Evolutionary conservation across 1,284 basidiomycete species (phyloP).

Genomic region (Hemileia vastatrix): DNA sequence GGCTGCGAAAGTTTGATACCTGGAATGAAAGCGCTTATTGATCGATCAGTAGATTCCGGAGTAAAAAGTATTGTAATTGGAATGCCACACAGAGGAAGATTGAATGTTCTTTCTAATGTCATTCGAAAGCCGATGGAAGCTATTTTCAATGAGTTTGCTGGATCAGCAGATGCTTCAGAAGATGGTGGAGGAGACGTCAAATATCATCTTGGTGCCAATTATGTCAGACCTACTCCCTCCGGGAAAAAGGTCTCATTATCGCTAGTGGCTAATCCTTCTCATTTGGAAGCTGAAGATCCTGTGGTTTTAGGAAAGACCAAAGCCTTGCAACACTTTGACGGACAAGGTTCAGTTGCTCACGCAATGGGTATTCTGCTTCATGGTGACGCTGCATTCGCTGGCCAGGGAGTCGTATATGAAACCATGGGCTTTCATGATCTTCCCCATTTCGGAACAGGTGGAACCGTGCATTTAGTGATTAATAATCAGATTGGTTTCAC

Average conservation of each 20-base stretch:
- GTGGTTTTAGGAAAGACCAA: slow-evolving; percentile 96
- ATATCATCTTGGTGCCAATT: slow-evolving; percentile 97
- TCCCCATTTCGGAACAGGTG: slow-evolving; percentile 90
- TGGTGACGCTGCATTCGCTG: slow-evolving; percentile 97
- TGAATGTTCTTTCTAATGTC: slow-evolving; percentile 97
- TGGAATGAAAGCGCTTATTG: slow-evolving; percentile 98
- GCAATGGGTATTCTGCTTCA: slow-evolving; percentile 94
- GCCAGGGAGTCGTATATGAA: slow-evolving; percentile 97
- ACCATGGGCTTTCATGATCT: slow-evolving; percentile 98
- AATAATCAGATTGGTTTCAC: slow-evolving; percentile 99
- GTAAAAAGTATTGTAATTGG: slow-evolving; percentile 94
- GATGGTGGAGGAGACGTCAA: slow-evolving; percentile 93
- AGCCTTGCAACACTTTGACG: slow-evolving; percentile 89
- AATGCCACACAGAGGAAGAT: slow-evolving; percentile 97
- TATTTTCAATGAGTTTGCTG: slow-evolving; percentile 94
- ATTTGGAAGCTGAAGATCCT: slow-evolving; percentile 93
- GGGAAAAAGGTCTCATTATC: slow-evolving; percentile 97
- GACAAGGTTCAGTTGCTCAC: slow-evolving; percentile 60
- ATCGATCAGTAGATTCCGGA: slow-evolving; percentile 91
- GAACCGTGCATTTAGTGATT: slow-evolving; percentile 95
- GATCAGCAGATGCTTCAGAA: slow-evolving; percentile 58
- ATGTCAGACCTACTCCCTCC: slow-evolving; percentile 91
- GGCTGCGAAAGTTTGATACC: slow-evolving; percentile 96
- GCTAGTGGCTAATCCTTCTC: slow-evolving; percentile 96
- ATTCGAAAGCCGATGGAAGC: slow-evolving; percentile 97